Base-by-base conservation (phyloP, 192 early-diverging fungal species). In the Lobosporangium transversale region DNA sequence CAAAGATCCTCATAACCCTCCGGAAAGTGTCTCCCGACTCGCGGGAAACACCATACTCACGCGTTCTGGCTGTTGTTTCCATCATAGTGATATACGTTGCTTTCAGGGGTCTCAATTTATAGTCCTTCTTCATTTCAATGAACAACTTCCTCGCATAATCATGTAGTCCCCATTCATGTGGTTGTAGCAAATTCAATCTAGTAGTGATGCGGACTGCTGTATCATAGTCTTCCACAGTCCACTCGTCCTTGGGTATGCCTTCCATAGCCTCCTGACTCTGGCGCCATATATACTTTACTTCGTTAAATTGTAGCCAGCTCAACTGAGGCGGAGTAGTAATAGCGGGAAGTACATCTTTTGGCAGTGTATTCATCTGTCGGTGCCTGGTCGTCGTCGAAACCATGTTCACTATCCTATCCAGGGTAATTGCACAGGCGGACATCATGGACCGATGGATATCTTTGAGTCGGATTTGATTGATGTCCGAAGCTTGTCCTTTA, bases 181-280 rank as follows among this genome's bases (percentile, higher is more conserved):
- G 53, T 7, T 62, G 29, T 23, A 76, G 29, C 50, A 76, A 37
- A 54, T 76, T 76, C 35, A 76, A 35, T 44, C 59, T 35, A 15
- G 57, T 62, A 3, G 30, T 9, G 42, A 76, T 55, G 29, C 44
- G 45, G 52, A 76, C 42, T 58, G 62, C 43, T 1, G 18, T 15
- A 5, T 76, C 73, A 50, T 76, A 67, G 31, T 76, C 73, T 51
- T 76, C 53, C 10, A 35, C 27, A 6, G 73, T 76, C 37, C 37
- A 18, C 6, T 58, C 53, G 27, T 42, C 20, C 15, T 40, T 14
- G 1, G 64, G 64, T 24, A 76, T 66, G 8, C 26, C 35, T 2
- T 43, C 14, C 52, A 66, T 24, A 7, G 65, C 32, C 12, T 48
- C 53, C 21, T 36, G 48, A 8, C 43, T 66, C 44, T 29, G 53